Percentiles rank a stretch among this genome's conserved stretches.
phyloP scores from a whole-genome alignment of 306 rosid species.

The Pyrus communis region DNA sequence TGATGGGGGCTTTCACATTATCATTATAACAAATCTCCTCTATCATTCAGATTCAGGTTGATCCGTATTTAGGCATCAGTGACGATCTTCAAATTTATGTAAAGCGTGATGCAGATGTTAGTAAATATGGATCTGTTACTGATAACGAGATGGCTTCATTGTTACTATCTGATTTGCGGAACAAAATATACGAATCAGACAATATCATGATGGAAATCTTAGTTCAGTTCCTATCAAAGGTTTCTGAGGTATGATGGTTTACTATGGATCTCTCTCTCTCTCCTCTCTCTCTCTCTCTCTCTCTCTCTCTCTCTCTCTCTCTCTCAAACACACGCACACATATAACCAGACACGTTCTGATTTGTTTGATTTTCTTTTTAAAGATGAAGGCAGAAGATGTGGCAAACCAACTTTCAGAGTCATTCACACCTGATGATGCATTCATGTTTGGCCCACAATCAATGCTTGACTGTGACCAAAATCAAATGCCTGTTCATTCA shows the following conservation, averaged over 20 bases:
- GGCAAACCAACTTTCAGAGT: slow-evolving; percentile 51
- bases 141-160: slow-evolving; percentile 66
- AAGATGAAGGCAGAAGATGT: slow-evolving; percentile 62
- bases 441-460: slow-evolving; percentile 78
- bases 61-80: slow-evolving; percentile 70
- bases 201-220: slow-evolving; percentile 44
- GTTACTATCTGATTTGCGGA: slow-evolving; percentile 45
- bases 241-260: slow-evolving; percentile 51
- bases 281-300: not conserved
- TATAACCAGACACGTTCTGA: not conserved
- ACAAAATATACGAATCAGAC: slow-evolving; percentile 45
- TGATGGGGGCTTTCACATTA: not conserved
- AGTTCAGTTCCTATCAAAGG: slow-evolving; percentile 45
- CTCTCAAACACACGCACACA: too few relatives aligned
- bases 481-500: slow-evolving; percentile 27
- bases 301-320: not conserved
- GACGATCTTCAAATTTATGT: slow-evolving; percentile 73
- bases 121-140: slow-evolving; percentile 55
- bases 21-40: not conserved
- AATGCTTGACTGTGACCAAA: slow-evolving; percentile 40
- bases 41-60: slow-evolving; percentile 45
- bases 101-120: slow-evolving; percentile 48
- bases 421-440: slow-evolving; percentile 81
- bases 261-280: slow-evolving; percentile 3
- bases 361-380: slow-evolving; percentile 32